Percentiles rank a stretch among this genome's conserved stretches.
Evolutionary conservation across 1,139 yeast genomes (phyloP).

Genomic region (Yamadazyma buinensis): DNA sequence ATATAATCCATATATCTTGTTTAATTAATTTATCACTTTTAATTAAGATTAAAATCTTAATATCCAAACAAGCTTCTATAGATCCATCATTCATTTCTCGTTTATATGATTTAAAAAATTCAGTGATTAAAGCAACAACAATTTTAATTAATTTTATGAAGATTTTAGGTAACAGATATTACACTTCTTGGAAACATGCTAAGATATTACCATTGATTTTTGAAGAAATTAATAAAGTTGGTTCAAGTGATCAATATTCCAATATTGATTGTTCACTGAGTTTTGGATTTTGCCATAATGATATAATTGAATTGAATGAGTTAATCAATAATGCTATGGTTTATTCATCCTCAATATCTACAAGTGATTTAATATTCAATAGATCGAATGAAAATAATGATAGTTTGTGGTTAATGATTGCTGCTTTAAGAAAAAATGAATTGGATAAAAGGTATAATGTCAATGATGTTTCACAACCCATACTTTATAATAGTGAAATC

Average conservation of each 20-base stretch:
- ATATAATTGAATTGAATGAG: slow-evolving; percentile 3
- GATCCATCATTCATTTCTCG: not conserved
- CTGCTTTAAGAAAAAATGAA: slow-evolving; percentile 9
- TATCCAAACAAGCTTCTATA: not conserved
- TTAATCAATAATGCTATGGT: slow-evolving; percentile 1
- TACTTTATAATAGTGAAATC: not conserved
- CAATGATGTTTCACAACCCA: too few relatives aligned
- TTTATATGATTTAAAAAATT: slow-evolving; percentile 4
- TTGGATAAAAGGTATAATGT: not conserved
- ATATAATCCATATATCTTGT: slow-evolving; percentile 25
- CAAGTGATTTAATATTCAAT: not conserved
- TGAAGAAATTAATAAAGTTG: slow-evolving; percentile 4
- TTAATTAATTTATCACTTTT: slow-evolving; percentile 23
- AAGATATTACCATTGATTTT: slow-evolving; percentile 7
- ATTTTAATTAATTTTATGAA: slow-evolving; percentile 6
- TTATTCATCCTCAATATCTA: not conserved
- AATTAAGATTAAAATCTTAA: slow-evolving; percentile 6
- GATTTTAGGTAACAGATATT: slow-evolving; percentile 11
- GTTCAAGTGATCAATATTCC: not conserved
- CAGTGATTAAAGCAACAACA: slow-evolving; percentile 1
- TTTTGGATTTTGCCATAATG: slow-evolving; percentile 3
- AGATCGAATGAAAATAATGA: slow-evolving; percentile 6
- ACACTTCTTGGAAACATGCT: slow-evolving; percentile 10
- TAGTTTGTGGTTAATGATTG: slow-evolving; percentile 10
- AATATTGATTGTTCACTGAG: not conserved